Evolutionary conservation across 176 grass and related monocot genomes (phyloP), one percentile per base, ranked within the genome.

Genomic region (Musa beccarii): DNA sequence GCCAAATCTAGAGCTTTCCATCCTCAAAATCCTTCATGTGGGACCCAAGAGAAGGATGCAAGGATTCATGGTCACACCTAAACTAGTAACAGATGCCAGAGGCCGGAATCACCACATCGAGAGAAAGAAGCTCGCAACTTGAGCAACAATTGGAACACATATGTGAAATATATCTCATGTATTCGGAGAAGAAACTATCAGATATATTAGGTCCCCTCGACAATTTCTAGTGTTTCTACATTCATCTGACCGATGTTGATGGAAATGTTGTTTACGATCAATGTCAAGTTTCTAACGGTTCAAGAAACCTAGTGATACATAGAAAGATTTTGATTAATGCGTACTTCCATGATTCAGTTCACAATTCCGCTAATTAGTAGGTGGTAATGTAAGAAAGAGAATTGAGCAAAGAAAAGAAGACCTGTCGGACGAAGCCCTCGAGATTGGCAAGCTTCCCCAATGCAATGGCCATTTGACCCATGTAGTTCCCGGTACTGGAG

Each of bases 371-470:
- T 43, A 43, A 43, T 43, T 6, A 6, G 34, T 4, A 43, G 34
- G 34, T 43, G 34, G 34, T 4, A 5, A 43, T 43, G 34, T 0
- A 6, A 43, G 34, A 43, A 43, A 43, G 34, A 43, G 34, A 43
- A 43, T 0, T 5, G 34, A 43, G 34, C 62, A 49, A 79, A 54
- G 62, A 66, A 8, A 23, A 68, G 59, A 77, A 50, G 66, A 96
- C 93, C 93, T 96, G 89, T 86, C 86, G 88, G 64, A 88, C 83
- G 82, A 92, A 96, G 62, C 89, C 83, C 89, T 96, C 89, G 66
- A 90, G 88, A 81, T 87, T 92, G 24, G 87, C 78, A 59, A 96
- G 83, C 79, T 92, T 92, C 83, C 81, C 79, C 1, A 96, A 75
- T 59, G 93, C 93, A 72, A 92, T 51, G n/a, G 74, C 93, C 93